Evolutionary conservation across 805 yeast genomes (phyloP), one percentile per base, ranked within the genome.

Genomic region (Maudiozyma barnettii): DNA sequence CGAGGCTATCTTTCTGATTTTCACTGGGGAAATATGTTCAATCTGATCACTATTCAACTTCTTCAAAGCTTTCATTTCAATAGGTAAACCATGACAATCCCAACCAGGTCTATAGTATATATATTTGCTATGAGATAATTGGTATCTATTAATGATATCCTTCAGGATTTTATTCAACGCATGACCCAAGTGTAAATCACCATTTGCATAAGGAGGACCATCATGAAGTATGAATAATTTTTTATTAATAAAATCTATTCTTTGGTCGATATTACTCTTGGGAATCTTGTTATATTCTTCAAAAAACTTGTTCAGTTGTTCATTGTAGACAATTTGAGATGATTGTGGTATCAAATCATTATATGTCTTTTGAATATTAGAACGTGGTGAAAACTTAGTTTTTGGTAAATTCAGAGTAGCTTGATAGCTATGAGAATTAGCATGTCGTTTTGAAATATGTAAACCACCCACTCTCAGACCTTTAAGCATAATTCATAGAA

Each of bases 171-270:
- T 91, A 68, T 93, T 93, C 56, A 93, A 67, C 0, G 98, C 87
- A 67, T 93, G 99, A 47, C 98, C 88, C 44, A 90, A 65, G 63
- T 93, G 99, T 20, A 93, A 69, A 51, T 83, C 88, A 3, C 98
- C 99, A 61, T 93, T 93, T 12, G 99, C 98, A 66, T 91, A 93
- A 0, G 99, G 99, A 0, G 99, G 99, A 0, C 99, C 99, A 66
- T 93, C 99, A 56, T 90, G 97, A 1, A 93, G 68, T 1, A 83
- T 74, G 56, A 84, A 91, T 33, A 74, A 52, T 18, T 76, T 66
- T 2, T 70, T 66, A 22, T 52, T 48, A 0, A 60, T 51, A 44
- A 53, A 60, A n/a, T 52, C 46, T 39, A 53, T 31, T 55, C 55
- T 46, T 50, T 54, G 51, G 3, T 55, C 54, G 1, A 61, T 58